Evolutionary conservation across 1,284 basidiomycete genomes (phyloP).

Genomic region (Boletus semigastroideus): DNA sequence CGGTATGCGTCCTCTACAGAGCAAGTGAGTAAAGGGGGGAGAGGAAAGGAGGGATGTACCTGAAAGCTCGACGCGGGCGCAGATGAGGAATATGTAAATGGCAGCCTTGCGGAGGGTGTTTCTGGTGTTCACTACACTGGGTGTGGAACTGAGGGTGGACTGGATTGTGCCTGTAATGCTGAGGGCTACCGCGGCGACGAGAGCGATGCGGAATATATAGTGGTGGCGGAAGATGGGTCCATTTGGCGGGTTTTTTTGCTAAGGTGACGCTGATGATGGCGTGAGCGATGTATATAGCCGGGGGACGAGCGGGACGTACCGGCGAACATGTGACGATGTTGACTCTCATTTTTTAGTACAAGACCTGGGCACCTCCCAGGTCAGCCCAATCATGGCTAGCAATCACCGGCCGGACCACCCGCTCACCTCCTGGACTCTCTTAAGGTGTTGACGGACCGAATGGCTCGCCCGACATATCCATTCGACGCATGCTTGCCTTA

Average conservation of each 20-base stretch:
- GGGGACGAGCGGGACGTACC: too few relatives aligned
- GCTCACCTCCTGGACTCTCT: too few relatives aligned
- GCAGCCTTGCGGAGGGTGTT: constrained; percentile 35
- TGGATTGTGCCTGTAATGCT: constrained; percentile 37
- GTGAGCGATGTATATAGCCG: not conserved
- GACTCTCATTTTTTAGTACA: too few relatives aligned
- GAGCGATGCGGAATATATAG: constrained; percentile 30
- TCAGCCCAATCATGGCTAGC: too few relatives aligned
- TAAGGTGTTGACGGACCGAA: too few relatives aligned
- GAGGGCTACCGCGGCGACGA: constrained; percentile 37
- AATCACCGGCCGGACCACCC: too few relatives aligned
- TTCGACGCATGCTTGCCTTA: too few relatives aligned
- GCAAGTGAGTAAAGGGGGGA: not conserved
- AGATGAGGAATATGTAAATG: constrained; percentile 45
- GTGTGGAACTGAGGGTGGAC: constrained; percentile 5
- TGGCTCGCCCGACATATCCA: too few relatives aligned
- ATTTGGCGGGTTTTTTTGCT: constrained; percentile 30
- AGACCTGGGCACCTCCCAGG: too few relatives aligned
- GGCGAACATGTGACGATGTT: too few relatives aligned
- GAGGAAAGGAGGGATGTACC: constrained; percentile 6
- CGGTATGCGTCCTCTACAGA: constrained; percentile 11
- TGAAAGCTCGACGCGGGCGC: constrained; percentile 29
- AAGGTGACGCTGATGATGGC: constrained; percentile 11
- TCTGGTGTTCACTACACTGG: constrained; percentile 11
- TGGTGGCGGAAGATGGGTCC: constrained; percentile 32